Conservation (phyloP, 192 early-diverging fungal species). For the Lobosporangium transversale region DNA sequence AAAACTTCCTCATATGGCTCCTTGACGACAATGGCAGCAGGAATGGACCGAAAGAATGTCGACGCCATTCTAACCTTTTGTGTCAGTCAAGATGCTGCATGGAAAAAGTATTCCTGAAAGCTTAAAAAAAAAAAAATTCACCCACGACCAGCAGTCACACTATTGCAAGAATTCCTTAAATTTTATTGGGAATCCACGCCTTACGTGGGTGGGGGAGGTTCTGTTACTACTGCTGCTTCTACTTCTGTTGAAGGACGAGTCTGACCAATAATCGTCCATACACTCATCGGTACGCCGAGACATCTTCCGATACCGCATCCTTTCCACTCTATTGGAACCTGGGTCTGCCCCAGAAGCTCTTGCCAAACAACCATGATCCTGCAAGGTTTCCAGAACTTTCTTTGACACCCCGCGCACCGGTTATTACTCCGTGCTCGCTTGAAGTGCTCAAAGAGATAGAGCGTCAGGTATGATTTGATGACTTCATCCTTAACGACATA, state of each 20-base stretch:
- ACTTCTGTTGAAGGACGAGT: too few relatives aligned
- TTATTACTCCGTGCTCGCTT: constrained; percentile 29
- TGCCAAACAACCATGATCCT: constrained; percentile 37
- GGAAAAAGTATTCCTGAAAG: too few relatives aligned
- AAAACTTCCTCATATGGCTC: constrained; percentile 52
- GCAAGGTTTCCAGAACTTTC: constrained; percentile 33
- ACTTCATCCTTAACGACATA: constrained; percentile 27
- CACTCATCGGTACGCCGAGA: constrained; percentile 15
- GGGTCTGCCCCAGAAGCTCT: constrained; percentile 32
- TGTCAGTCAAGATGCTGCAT: too few relatives aligned
- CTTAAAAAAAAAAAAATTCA: too few relatives aligned
- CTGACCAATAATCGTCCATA: too few relatives aligned
- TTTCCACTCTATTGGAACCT: constrained; percentile 38
- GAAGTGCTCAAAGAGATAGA: constrained; percentile 23
- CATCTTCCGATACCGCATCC: constrained; percentile 40
- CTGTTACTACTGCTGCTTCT: too few relatives aligned
- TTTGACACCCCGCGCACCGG: constrained; percentile 30
- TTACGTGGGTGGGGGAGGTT: too few relatives aligned
- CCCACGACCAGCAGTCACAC: too few relatives aligned
- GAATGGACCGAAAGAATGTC: constrained; percentile 41
- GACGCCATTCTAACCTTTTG: constrained; percentile 34
- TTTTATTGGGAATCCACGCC: too few relatives aligned
- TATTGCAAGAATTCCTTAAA: too few relatives aligned
- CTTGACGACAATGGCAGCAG: constrained; percentile 7
- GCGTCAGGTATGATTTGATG: constrained; percentile 32